Percentiles rank a stretch among this genome's conserved stretches.
phyloP scores from a whole-genome alignment of 1,139 yeast genomes.

The Geotrichum reessii region DNA sequence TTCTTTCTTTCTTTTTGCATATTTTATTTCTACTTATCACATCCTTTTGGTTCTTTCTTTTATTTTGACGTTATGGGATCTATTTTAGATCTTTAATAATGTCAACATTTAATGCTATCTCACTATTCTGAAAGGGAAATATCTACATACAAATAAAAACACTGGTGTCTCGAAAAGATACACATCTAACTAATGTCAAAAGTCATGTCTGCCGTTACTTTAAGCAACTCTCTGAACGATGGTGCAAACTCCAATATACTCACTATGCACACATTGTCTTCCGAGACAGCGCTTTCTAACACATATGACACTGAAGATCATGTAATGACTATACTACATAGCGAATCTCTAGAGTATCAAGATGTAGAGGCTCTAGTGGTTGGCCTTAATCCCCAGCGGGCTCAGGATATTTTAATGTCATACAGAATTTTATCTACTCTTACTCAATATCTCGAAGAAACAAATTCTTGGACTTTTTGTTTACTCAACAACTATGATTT shows the following conservation, averaged over 20 bases:
- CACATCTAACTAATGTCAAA: background rate
- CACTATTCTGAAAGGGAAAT: background rate
- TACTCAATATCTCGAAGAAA: slow-evolving; percentile 28
- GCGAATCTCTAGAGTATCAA: slow-evolving; percentile 22
- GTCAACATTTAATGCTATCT: background rate
- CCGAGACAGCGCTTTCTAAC: background rate
- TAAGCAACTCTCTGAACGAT: background rate
- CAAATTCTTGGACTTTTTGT: slow-evolving; percentile 32
- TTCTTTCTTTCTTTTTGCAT: background rate
- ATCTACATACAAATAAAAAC: background rate
- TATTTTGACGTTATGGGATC: background rate
- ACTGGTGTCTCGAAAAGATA: background rate
- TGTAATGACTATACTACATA: slow-evolving; percentile 28
- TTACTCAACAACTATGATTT: slow-evolving; percentile 30
- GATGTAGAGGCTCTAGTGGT: slow-evolving; percentile 29
- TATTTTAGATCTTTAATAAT: background rate
- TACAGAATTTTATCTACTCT: slow-evolving; percentile 30
- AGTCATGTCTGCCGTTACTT: background rate
- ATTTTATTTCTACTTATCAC: too few species aligned
- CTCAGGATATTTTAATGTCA: slow-evolving; percentile 31
- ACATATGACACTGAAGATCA: slow-evolving; percentile 25
- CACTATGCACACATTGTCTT: background rate
- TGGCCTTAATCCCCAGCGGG: slow-evolving; percentile 25
- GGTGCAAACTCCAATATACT: background rate
- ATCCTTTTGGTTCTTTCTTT: background rate